A percentile compares a stretch with the other conserved stretches of the same genome.
Evolutionary conservation across 2,329 filamentous ascomycete genomes (phyloP).

Genomic region (Penicillium olsonii): DNA sequence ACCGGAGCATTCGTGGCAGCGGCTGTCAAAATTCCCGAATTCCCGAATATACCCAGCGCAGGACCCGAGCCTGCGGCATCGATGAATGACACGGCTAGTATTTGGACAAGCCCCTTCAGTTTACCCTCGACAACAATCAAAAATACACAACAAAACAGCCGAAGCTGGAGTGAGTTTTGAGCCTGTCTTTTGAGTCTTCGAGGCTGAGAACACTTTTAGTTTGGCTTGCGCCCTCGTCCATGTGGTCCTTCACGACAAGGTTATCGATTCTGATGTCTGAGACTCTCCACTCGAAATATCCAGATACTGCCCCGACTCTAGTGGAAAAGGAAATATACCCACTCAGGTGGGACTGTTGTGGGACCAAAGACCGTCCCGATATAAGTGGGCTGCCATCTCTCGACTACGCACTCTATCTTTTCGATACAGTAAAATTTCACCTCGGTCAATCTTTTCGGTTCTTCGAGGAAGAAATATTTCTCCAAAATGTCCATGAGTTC

Average conservation of each 20-base stretch:
- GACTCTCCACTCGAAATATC: constrained; percentile 28
- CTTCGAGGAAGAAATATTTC: constrained; percentile 37
- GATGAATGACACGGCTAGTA: constrained; percentile 1
- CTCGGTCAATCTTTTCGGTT: constrained; percentile 40
- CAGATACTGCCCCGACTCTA: constrained; percentile 23
- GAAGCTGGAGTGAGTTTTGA: constrained; percentile 41
- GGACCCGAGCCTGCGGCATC: neutral
- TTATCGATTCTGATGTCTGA: constrained; percentile 26
- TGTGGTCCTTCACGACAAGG: constrained; percentile 29
- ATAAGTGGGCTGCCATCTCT: constrained; percentile 37
- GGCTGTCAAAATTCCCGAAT: neutral
- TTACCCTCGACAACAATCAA: constrained; percentile 19
- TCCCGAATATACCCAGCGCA: neutral
- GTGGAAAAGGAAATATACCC: constrained; percentile 35
- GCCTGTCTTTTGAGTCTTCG: constrained; percentile 12
- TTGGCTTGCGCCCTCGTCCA: constrained; percentile 26
- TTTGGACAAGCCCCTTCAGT: constrained; percentile 26
- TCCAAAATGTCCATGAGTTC: constrained; percentile 29
- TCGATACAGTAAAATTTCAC: constrained; percentile 41
- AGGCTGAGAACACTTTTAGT: constrained; percentile 5
- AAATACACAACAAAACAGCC: constrained; percentile 16
- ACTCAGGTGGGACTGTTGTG: constrained; percentile 14
- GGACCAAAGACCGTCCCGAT: constrained; percentile 27
- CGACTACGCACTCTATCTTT: constrained; percentile 25
- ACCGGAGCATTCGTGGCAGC: neutral